Evolutionary conservation across 2,329 filamentous ascomycete genomes (phyloP).

Genomic region (Dothidotthia symphoricarpi): DNA sequence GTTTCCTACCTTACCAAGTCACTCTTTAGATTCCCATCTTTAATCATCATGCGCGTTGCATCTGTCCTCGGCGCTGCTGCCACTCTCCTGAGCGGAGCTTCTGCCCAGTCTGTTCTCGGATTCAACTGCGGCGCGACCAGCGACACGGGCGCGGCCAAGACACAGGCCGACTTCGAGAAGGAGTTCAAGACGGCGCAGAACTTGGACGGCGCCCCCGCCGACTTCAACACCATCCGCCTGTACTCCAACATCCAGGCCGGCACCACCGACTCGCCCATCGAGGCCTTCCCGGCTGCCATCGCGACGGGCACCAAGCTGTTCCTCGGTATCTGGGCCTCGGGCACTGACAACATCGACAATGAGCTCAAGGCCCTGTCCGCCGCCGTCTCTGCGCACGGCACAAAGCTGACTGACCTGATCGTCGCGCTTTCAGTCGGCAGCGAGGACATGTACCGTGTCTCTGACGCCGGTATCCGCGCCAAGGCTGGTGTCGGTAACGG

Average conservation of each 20-base stretch:
- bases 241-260: conserved; percentile 72
- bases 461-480: conserved; percentile 63
- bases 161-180: conserved; percentile 64
- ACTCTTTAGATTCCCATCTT: neutral
- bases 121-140: conserved; percentile 38
- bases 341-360: conserved; percentile 40
- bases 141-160: conserved; percentile 48
- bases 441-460: conserved; percentile 64
- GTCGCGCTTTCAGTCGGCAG: conserved; percentile 40
- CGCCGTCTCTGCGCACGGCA: conserved; percentile 36
- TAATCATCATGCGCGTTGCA: conserved; percentile 21
- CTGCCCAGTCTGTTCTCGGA: conserved; percentile 28
- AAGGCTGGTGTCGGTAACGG: conserved; percentile 61
- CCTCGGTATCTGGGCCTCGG: conserved; percentile 54
- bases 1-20: neutral
- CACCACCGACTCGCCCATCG: conserved; percentile 62
- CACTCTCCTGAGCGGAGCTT: conserved; percentile 18
- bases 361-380: conserved; percentile 36
- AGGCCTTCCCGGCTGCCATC: conserved; percentile 41
- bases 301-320: conserved; percentile 38
- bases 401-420: conserved; percentile 53
- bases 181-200: conserved; percentile 65
- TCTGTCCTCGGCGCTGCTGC: conserved; percentile 23
- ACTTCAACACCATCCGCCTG: conserved; percentile 67
- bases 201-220: conserved; percentile 61